Evolutionary conservation across 2,329 filamentous ascomycete genomes (phyloP).

Genomic region (Colletotrichum tropicicola): DNA sequence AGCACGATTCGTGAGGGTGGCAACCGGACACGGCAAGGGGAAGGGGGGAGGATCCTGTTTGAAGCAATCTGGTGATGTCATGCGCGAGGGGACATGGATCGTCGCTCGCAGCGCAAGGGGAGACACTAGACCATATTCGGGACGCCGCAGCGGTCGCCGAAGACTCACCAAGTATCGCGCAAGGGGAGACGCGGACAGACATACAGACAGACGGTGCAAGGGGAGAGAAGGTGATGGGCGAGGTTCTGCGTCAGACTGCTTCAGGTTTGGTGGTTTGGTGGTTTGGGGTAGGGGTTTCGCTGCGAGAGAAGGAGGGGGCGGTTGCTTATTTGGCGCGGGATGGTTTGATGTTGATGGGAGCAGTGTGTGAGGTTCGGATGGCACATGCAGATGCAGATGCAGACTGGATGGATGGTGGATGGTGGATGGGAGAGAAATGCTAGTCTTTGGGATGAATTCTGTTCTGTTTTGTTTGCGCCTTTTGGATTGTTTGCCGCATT

Average conservation of each 20-base stretch:
- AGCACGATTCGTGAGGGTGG: conserved; percentile 1
- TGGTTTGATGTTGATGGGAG: conserved; percentile 4
- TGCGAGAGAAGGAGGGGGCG: not conserved
- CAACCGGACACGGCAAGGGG: not conserved
- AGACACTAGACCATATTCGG: too few species aligned
- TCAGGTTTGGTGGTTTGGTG: conserved; percentile 13
- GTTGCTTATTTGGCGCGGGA: not conserved
- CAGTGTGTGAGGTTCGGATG: too few species aligned
- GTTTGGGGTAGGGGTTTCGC: not conserved
- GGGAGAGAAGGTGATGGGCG: not conserved
- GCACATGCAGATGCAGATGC: too few species aligned
- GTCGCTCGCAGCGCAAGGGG: not conserved
- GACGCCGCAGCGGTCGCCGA: too few species aligned
- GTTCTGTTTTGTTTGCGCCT: too few species aligned
- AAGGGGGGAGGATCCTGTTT: conserved; percentile 7
- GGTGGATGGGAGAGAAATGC: too few species aligned
- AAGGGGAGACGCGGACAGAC: not conserved
- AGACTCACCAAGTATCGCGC: too few species aligned
- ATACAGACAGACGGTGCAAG: not conserved
- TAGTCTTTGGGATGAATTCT: too few species aligned
- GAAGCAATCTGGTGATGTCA: conserved; percentile 7
- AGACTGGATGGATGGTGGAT: not conserved
- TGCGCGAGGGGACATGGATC: conserved; percentile 7
- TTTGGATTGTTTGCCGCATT: too few species aligned
- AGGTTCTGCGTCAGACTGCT: conserved; percentile 8